These are phyloP conservation scores for Soucietia sequanensis DNA, from an alignment of 805 yeast species.

Conservation along the genomic window DNA sequence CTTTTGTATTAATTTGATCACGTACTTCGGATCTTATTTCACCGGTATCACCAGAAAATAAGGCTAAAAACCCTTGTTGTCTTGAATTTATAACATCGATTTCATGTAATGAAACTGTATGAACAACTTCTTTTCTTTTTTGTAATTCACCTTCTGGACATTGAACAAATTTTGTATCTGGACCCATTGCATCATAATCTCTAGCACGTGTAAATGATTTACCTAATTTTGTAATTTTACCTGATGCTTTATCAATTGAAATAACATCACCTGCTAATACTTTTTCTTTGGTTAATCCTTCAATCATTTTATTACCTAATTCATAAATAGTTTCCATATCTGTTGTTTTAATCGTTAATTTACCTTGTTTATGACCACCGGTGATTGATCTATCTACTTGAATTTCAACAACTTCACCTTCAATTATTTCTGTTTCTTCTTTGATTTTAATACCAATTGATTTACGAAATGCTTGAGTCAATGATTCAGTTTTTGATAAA, in stretches of 20 bases:
- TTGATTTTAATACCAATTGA: constrained; percentile 93
- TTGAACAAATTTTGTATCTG: constrained; percentile 96
- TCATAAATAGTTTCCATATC: constrained; percentile 99
- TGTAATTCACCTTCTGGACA: constrained; percentile 99
- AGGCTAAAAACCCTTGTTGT: constrained; percentile 95
- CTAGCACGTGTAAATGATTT: constrained; percentile 94
- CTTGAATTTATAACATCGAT: constrained; percentile 96
- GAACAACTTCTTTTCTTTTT: constrained; percentile 91
- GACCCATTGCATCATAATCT: constrained; percentile 98
- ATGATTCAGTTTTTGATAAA: constrained; percentile 90
- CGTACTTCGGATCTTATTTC: constrained; percentile 95
- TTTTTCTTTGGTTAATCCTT: constrained; percentile 89
- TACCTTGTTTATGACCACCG: constrained; percentile 98
- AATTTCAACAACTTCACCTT: constrained; percentile 98
- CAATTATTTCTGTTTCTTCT: constrained; percentile 96
- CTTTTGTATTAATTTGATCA: constrained; percentile 94
- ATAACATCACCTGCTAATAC: constrained; percentile 97
- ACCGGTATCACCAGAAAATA: constrained; percentile 95
- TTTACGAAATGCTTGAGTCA: constrained; percentile 94
- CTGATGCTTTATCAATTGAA: constrained; percentile 92
- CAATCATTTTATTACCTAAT: constrained; percentile 91
- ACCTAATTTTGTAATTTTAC: constrained; percentile 91
- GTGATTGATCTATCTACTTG: constrained; percentile 91
- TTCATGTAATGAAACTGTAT: constrained; percentile 96
- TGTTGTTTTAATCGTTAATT: constrained; percentile 93